phyloP scores from a whole-genome alignment of 352 stramenopile genomes.

The Globisporangium rhizosaccharum region DNA sequence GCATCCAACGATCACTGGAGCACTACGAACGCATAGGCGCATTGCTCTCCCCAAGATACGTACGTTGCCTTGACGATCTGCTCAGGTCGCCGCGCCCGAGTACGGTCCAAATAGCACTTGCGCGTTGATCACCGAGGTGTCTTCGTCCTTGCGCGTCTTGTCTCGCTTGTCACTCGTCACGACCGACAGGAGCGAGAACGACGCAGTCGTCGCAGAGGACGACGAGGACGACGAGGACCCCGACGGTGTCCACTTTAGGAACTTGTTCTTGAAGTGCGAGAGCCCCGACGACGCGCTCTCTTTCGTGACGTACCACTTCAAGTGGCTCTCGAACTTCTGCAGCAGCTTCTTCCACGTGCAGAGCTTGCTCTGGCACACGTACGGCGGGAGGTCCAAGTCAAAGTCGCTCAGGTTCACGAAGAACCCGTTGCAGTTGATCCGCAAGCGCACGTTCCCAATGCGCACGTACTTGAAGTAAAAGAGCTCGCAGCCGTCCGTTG shows the following conservation, averaged over 20 bases:
- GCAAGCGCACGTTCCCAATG: conserved; percentile 70
- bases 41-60: no score
- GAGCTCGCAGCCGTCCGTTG: conserved; percentile 53
- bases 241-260: conserved; percentile 73
- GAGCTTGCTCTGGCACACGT: conserved; percentile 78
- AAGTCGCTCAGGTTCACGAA: conserved; percentile 83
- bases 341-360: conserved; percentile 78
- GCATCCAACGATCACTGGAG: no score
- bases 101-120: conserved; percentile 80
- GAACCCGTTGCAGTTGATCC: conserved; percentile 84
- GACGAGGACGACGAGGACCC: conserved; percentile 15
- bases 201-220: neutral
- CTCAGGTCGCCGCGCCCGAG: conserved; percentile 31
- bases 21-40: no score
- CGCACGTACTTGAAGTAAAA: conserved; percentile 87
- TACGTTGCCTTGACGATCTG: neutral
- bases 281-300: conserved; percentile 76
- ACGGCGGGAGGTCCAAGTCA: conserved; percentile 69
- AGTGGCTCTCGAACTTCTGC: conserved; percentile 76
- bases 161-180: conserved; percentile 15
- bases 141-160: conserved; percentile 60
- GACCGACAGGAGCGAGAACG: conserved; percentile 3
- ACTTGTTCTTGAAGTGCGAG: conserved; percentile 84
- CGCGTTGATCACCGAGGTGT: conserved; percentile 47
- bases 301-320: conserved; percentile 82